These are phyloP conservation scores for Geotrichum phurueaensis DNA, from an alignment of 1,139 yeast species.

Conservation along the genomic window DNA sequence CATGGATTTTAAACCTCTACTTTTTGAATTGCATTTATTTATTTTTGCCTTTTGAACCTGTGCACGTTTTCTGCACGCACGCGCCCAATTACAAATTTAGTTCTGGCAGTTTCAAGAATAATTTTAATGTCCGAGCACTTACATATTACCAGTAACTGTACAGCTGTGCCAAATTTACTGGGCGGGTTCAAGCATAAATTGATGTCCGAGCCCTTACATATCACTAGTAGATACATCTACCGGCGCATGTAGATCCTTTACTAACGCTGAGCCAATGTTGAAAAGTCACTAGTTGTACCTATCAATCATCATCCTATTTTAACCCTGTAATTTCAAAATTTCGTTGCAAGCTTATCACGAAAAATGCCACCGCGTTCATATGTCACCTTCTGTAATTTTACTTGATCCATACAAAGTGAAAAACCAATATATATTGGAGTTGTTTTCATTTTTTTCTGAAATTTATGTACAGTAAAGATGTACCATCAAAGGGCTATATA, in stretches of 20 bases:
- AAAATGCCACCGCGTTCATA: background rate
- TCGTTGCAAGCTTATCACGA: background rate
- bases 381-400: too few relatives aligned
- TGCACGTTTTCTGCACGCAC: background rate
- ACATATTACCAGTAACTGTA: background rate
- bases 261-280: background rate
- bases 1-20: too few relatives aligned
- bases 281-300: background rate
- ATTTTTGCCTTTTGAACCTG: background rate
- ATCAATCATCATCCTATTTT: background rate
- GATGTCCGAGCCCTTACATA: background rate
- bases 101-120: background rate
- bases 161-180: background rate
- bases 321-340: background rate
- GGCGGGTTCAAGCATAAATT: too few relatives aligned
- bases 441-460: too few relatives aligned
- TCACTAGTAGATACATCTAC: background rate
- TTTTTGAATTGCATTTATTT: too few relatives aligned
- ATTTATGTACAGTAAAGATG: too few relatives aligned
- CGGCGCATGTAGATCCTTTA: background rate
- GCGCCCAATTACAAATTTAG: background rate
- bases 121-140: background rate
- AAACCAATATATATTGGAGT: too few relatives aligned
- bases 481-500: too few relatives aligned
- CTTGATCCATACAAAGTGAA: too few relatives aligned